These are phyloP conservation scores for Boeremia exigua DNA, from an alignment of 2,329 filamentous ascomycete species.

Conservation along the genomic window DNA sequence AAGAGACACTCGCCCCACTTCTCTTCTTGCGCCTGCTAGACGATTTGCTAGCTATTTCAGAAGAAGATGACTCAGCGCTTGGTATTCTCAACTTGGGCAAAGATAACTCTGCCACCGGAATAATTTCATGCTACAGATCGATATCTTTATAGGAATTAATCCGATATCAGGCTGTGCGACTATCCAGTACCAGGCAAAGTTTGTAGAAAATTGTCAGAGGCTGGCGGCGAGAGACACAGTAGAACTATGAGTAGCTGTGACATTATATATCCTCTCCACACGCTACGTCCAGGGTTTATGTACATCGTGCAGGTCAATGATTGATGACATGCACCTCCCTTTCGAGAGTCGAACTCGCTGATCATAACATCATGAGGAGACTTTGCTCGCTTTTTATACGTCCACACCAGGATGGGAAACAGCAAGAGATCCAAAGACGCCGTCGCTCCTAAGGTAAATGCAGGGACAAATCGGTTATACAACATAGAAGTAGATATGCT, in stretches of 20 bases:
- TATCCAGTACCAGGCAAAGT: background rate
- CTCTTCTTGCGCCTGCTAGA: no score
- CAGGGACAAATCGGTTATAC: constrained; percentile 4
- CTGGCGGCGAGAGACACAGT: no score
- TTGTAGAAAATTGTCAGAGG: no score
- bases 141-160: no score
- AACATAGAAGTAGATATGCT: constrained; percentile 1
- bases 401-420: background rate
- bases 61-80: no score
- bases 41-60: no score
- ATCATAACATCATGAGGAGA: constrained; percentile 13
- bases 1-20: background rate
- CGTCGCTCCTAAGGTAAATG: constrained; percentile 7
- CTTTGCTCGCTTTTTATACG: constrained; percentile 8
- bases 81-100: no score
- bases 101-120: no score
- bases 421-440: constrained; percentile 1
- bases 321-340: constrained; percentile 1
- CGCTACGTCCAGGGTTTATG: constrained; percentile 14
- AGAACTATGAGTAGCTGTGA: constrained; percentile 7
- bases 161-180: background rate
- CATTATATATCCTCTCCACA: constrained; percentile 10
- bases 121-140: no score
- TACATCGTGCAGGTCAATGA: constrained; percentile 8
- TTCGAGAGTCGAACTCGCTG: background rate